Conservation (phyloP, 1,284 basidiomycete species). For the Calocybe gambosa region DNA sequence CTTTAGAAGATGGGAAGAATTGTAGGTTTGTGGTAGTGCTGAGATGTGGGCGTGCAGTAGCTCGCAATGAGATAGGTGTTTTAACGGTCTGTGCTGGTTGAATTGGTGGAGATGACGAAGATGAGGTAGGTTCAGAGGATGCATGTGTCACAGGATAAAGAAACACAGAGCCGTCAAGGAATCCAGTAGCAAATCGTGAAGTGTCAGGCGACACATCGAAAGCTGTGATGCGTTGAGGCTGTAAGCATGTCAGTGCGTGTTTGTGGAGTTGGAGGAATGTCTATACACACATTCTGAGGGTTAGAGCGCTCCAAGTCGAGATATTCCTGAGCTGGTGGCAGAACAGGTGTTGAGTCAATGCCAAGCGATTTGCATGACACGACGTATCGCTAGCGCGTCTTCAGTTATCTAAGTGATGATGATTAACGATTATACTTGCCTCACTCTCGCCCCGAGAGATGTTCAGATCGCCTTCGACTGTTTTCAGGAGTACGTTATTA, state of each 20-base stretch:
- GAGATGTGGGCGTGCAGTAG: slow-evolving; percentile 42
- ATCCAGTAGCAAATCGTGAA: slow-evolving; percentile 53
- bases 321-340: slow-evolving; percentile 40
- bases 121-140: slow-evolving; percentile 9
- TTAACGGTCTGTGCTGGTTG: slow-evolving; percentile 19
- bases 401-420: background rate
- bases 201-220: slow-evolving; percentile 57
- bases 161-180: slow-evolving; percentile 50
- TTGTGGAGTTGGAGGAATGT: background rate
- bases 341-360: slow-evolving; percentile 39
- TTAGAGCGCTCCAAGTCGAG: slow-evolving; percentile 37
- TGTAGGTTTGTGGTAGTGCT: slow-evolving; percentile 49
- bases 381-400: slow-evolving; percentile 22
- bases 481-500: slow-evolving; percentile 36
- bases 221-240: slow-evolving; percentile 56
- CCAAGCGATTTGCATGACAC: slow-evolving; percentile 30
- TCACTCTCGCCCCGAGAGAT: slow-evolving; percentile 25
- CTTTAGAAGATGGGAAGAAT: slow-evolving; percentile 60
- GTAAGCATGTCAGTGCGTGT: no score
- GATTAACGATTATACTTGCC: slow-evolving; percentile 4
- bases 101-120: slow-evolving; percentile 1
- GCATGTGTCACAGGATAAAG: slow-evolving; percentile 32
- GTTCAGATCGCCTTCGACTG: slow-evolving; percentile 33
- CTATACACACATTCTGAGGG: slow-evolving; percentile 29
- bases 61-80: slow-evolving; percentile 21